Evolutionary conservation across 2,329 filamentous ascomycete genomes (phyloP).

Genomic region (Mycosphaerella sp.): DNA sequence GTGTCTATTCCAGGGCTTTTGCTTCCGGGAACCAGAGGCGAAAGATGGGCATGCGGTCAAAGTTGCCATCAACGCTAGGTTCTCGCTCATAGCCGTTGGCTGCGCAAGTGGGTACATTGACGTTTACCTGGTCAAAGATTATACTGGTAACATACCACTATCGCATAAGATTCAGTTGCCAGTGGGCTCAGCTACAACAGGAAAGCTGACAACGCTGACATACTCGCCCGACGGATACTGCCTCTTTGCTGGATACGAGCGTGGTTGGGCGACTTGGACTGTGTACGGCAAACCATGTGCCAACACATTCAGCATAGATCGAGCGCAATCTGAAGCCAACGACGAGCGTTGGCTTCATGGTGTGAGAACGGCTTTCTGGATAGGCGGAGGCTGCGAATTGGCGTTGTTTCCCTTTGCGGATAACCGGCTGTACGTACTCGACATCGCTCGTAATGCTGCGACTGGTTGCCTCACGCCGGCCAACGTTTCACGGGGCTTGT

Average conservation of each 20-base stretch:
- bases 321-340: conserved; percentile 57
- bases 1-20: conserved; percentile 79
- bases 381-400: conserved; percentile 80
- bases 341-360: conserved; percentile 80
- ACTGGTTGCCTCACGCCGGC: conserved; percentile 86
- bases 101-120: conserved; percentile 71
- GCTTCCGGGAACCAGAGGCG: conserved; percentile 70
- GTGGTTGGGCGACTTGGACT: conserved; percentile 94
- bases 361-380: conserved; percentile 72
- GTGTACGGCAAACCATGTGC: conserved; percentile 89
- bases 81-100: conserved; percentile 85
- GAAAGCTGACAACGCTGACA: conserved; percentile 63
- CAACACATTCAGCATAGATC: conserved; percentile 71
- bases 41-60: conserved; percentile 58
- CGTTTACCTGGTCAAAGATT: conserved; percentile 91
- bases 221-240: conserved; percentile 97
- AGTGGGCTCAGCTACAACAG: conserved; percentile 61
- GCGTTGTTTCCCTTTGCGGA: conserved; percentile 62
- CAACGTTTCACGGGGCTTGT: conserved; percentile 80
- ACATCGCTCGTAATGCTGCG: conserved; percentile 91
- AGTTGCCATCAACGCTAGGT: conserved; percentile 85
- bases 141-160: conserved; percentile 81
- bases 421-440: conserved; percentile 75
- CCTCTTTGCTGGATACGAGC: conserved; percentile 85
- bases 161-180: conserved; percentile 72